Percentiles rank a stretch among this genome's conserved stretches.
Conservation (phyloP, 352 stramenopile genomes). For the Globisporangium perplexum region DNA sequence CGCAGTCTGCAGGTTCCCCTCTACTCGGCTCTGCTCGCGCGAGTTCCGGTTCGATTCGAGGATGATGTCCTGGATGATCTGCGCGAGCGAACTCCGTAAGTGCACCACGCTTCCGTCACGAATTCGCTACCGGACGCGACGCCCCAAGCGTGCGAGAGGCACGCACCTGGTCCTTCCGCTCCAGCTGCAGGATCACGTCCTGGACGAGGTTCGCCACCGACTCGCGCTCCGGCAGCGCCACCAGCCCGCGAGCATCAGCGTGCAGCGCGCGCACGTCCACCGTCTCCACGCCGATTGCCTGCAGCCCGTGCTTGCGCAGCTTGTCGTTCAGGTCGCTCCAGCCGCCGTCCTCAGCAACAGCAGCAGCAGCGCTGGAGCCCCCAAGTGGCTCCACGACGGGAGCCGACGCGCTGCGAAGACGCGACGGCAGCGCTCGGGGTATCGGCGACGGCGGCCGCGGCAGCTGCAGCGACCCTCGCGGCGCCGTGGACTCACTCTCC, state of each 20-base stretch:
- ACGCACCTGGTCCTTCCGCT: slow-evolving; percentile 61
- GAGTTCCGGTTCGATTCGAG: slow-evolving; percentile 60
- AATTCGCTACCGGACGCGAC: too few relatives aligned
- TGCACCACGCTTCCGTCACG: not conserved
- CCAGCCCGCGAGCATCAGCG: not conserved
- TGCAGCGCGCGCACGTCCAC: slow-evolving; percentile 3
- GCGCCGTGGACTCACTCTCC: not conserved
- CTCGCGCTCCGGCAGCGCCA: slow-evolving; percentile 29
- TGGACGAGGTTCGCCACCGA: slow-evolving; percentile 61
- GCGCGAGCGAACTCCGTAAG: not conserved
- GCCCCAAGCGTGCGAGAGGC: too few relatives aligned
- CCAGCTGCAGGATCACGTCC: slow-evolving; percentile 50
- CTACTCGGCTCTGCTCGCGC: slow-evolving; percentile 37
- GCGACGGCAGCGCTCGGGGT: not conserved
- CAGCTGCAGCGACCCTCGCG: not conserved
- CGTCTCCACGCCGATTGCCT: slow-evolving; percentile 31
- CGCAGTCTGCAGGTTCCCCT: slow-evolving; percentile 32
- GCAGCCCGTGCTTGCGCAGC: slow-evolving; percentile 51
- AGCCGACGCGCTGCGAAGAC: not conserved
- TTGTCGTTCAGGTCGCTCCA: slow-evolving; percentile 38
- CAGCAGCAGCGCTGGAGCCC: not conserved
- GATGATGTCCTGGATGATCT: slow-evolving; percentile 79
- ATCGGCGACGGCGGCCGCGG: not conserved
- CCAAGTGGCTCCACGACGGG: not conserved
- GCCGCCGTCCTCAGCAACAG: not conserved